phyloP scores from a whole-genome alignment of 768 basidiomycete genomes.

The Galerina sulciceps region DNA sequence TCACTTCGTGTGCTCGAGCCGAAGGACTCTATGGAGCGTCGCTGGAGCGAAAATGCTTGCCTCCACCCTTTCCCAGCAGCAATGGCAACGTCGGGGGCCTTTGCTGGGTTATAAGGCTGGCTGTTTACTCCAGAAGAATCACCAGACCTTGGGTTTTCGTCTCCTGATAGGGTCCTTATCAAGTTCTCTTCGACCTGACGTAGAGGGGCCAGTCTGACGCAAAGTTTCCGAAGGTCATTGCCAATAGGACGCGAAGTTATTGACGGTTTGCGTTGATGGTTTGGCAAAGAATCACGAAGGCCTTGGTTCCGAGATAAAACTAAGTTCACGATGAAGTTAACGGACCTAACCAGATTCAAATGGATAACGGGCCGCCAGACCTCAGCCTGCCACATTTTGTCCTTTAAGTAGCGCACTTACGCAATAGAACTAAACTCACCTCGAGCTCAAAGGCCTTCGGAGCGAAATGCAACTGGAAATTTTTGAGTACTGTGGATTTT shows the following conservation, averaged over 20 bases:
- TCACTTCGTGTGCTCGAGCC: constrained; percentile 14
- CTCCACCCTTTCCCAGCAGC: constrained; percentile 57
- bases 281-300: constrained; percentile 21
- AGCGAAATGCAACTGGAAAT: constrained; percentile 64
- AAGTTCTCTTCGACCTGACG: constrained; percentile 59
- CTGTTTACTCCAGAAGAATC: constrained; percentile 13
- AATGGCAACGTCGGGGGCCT: constrained; percentile 50
- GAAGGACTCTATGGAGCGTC: constrained; percentile 26
- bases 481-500: constrained; percentile 70
- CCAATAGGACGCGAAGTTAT: constrained; percentile 23
- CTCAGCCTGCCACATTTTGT: constrained; percentile 36
- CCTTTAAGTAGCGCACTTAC: background rate
- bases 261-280: constrained; percentile 16
- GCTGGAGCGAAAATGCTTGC: constrained; percentile 40
- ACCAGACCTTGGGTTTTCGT: constrained; percentile 11
- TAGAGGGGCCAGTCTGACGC: constrained; percentile 56
- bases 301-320: constrained; percentile 24
- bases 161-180: constrained; percentile 43
- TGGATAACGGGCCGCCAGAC: constrained; percentile 71
- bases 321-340: constrained; percentile 43
- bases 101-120: constrained; percentile 38
- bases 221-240: constrained; percentile 47
- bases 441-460: constrained; percentile 63
- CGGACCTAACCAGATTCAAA: constrained; percentile 65
- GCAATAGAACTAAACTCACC: constrained; percentile 26